phyloP scores from a whole-genome alignment of 2,329 filamentous ascomycete genomes.

The Colletotrichum acutatum region DNA sequence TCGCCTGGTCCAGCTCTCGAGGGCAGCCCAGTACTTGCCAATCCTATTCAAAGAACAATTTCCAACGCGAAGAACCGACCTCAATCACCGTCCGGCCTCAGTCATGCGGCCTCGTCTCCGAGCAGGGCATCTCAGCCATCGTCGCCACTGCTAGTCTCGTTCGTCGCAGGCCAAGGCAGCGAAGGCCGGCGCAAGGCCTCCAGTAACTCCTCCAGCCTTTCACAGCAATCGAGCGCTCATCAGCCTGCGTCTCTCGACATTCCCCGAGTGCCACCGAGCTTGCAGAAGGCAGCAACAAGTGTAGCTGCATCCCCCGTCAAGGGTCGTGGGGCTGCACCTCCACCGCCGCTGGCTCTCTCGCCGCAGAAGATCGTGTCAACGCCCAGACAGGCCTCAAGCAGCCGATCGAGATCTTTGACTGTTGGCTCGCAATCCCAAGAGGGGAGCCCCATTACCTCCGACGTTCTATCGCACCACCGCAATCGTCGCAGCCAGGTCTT shows the following conservation, averaged over 20 bases:
- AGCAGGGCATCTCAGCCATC: conserved; percentile 79
- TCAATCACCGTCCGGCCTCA: conserved; percentile 84
- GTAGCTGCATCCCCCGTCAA: conserved; percentile 66
- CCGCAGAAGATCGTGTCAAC: conserved; percentile 73
- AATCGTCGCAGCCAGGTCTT: conserved; percentile 95
- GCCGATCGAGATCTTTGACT: conserved; percentile 86
- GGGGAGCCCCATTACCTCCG: conserved; percentile 78
- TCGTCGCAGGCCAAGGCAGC: conserved; percentile 84
- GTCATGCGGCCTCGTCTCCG: conserved; percentile 86
- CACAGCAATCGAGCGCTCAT: conserved; percentile 78
- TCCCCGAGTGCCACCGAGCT: conserved; percentile 68
- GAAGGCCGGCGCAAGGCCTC: conserved; percentile 90
- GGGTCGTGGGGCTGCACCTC: conserved; percentile 59
- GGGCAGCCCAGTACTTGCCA: conserved; percentile 84
- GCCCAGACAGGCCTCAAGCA: conserved; percentile 71
- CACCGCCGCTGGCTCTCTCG: conserved; percentile 63
- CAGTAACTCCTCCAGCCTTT: conserved; percentile 85
- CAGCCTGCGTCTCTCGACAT: conserved; percentile 80
- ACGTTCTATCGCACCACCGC: conserved; percentile 79
- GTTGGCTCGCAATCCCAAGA: conserved; percentile 97
- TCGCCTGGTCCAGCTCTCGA: conserved; percentile 80
- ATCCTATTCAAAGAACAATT: conserved; percentile 82
- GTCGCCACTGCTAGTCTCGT: conserved; percentile 90
- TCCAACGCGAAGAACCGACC: conserved; percentile 89
- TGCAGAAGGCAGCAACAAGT: conserved; percentile 70